phyloP scores from a whole-genome alignment of 2,329 filamentous ascomycete genomes.

The Cladosporium sp. region DNA sequence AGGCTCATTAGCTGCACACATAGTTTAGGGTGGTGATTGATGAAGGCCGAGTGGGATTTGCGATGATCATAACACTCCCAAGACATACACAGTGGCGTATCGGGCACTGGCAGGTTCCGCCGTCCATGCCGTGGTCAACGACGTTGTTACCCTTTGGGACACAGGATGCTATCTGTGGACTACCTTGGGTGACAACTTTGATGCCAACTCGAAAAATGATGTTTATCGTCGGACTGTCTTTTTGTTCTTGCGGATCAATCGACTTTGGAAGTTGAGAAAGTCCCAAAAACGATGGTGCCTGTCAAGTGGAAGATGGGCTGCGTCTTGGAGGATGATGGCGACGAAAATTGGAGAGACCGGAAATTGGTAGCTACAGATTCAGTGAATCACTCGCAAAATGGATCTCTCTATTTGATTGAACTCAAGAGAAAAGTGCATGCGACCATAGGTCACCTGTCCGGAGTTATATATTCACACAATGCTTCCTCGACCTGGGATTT shows the following conservation, averaged over 20 bases:
- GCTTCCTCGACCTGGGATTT: too few relatives aligned
- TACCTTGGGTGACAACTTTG: background rate
- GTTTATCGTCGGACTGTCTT: background rate
- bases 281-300: background rate
- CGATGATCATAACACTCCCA: background rate
- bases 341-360: background rate
- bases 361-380: background rate
- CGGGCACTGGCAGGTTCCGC: background rate
- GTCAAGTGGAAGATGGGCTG: background rate
- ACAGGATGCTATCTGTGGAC: background rate
- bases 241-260: background rate
- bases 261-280: background rate
- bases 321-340: background rate
- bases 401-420: background rate
- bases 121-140: background rate
- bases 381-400: background rate
- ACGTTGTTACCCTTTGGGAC: background rate
- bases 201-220: background rate
- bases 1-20: background rate
- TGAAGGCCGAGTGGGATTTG: background rate
- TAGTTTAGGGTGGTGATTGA: background rate
- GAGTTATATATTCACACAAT: too few relatives aligned
- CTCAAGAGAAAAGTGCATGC: background rate
- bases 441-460: background rate
- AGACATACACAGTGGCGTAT: background rate